Evolutionary conservation across 208 protist genomes (phyloP).

Genomic region (Trypanosoma congolense): DNA sequence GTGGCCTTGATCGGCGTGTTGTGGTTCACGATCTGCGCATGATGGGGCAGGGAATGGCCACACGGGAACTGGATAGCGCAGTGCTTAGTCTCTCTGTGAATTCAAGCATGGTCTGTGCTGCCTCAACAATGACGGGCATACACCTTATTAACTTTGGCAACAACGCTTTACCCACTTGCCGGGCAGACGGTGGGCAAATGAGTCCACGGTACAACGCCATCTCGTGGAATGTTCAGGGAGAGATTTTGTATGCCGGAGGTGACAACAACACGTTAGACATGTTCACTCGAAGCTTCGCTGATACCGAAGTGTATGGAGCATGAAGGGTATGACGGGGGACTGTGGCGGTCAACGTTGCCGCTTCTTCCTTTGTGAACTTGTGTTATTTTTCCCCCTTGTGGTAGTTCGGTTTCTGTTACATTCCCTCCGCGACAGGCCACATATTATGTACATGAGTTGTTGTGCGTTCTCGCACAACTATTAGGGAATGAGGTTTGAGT

Average conservation of each 20-base stretch:
- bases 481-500: no score
- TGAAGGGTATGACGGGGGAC: no score
- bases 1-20: conserved; percentile 69
- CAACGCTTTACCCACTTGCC: conserved; percentile 39
- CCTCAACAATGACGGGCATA: conserved; percentile 77
- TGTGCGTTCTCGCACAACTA: no score
- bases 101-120: conserved; percentile 62
- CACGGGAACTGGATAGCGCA: conserved; percentile 76
- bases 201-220: conserved; percentile 73
- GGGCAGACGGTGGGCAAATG: conserved; percentile 46
- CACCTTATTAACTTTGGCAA: conserved; percentile 70
- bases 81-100: conserved; percentile 70
- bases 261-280: conserved; percentile 72
- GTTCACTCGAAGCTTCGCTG: conserved; percentile 41
- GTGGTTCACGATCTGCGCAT: conserved; percentile 77
- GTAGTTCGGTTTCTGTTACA: no score
- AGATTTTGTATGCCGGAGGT: conserved; percentile 68
- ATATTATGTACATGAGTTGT: no score
- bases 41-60: conserved; percentile 39
- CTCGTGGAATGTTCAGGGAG: conserved; percentile 66
- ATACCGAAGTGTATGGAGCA: conserved; percentile 25
- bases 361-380: no score
- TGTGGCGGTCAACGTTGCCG: no score
- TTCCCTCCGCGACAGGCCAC: no score
- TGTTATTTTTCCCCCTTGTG: no score